Evolutionary conservation across 1,139 yeast genomes (phyloP).

Genomic region (Candida sp.): DNA sequence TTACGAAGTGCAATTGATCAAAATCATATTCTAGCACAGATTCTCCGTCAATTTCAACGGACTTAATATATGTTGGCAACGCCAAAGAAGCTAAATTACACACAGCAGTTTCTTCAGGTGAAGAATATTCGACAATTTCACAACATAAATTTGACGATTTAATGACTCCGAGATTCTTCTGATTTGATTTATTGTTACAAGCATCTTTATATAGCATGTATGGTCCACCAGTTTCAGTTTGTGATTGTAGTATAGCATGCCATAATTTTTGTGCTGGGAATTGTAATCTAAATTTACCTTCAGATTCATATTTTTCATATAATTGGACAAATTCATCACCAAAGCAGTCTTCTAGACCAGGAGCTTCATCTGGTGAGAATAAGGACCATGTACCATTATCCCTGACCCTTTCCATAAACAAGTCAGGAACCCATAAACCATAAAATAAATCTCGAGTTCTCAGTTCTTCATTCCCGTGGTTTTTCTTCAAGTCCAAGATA

Average conservation of each 20-base stretch:
- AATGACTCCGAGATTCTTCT: slow-evolving; percentile 52
- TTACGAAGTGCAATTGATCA: slow-evolving; percentile 63
- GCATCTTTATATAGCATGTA: slow-evolving; percentile 58
- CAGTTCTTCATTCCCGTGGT: slow-evolving; percentile 56
- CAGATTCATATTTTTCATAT: slow-evolving; percentile 44
- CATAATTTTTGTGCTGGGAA: slow-evolving; percentile 53
- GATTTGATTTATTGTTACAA: slow-evolving; percentile 52
- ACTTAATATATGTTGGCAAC: slow-evolving; percentile 39
- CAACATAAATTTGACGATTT: slow-evolving; percentile 59
- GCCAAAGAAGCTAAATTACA: slow-evolving; percentile 56
- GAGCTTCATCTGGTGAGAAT: slow-evolving; percentile 52
- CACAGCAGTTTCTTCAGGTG: slow-evolving; percentile 54
- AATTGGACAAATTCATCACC: slow-evolving; percentile 47
- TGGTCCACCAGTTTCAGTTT: slow-evolving; percentile 60
- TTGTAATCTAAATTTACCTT: slow-evolving; percentile 32
- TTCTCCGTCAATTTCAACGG: slow-evolving; percentile 26
- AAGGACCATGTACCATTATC: slow-evolving; percentile 48
- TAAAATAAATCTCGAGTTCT: slow-evolving; percentile 56
- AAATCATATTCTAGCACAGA: slow-evolving; percentile 58
- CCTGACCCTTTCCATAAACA: slow-evolving; percentile 55
- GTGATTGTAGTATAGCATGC: slow-evolving; percentile 51
- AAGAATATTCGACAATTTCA: slow-evolving; percentile 54
- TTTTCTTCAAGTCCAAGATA: slow-evolving; percentile 48
- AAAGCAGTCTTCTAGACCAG: slow-evolving; percentile 47
- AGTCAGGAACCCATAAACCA: slow-evolving; percentile 59